Evolutionary conservation across 1,284 basidiomycete genomes (phyloP).

Genomic region (Leccinum subrobustum): DNA sequence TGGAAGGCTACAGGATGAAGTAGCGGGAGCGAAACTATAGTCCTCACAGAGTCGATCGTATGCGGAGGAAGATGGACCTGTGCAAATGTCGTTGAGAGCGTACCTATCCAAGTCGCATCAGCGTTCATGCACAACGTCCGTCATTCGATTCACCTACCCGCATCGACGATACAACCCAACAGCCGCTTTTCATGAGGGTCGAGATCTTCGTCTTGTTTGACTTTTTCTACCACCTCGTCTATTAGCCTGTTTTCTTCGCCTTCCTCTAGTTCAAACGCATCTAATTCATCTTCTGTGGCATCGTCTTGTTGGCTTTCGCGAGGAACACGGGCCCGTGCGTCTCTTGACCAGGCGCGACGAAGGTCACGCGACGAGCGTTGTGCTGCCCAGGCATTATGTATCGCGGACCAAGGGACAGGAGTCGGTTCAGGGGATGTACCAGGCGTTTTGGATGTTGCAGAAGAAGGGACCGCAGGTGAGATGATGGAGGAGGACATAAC

Average conservation of each 20-base stretch:
- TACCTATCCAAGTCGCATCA: slow-evolving; percentile 40
- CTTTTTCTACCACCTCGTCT: slow-evolving; percentile 72
- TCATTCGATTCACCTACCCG: slow-evolving; percentile 45
- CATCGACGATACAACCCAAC: slow-evolving; percentile 81
- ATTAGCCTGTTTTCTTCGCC: slow-evolving; percentile 35
- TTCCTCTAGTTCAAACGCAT: slow-evolving; percentile 33
- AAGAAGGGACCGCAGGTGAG: slow-evolving; percentile 7
- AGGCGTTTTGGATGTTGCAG: slow-evolving; percentile 29
- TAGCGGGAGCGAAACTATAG: slow-evolving; percentile 88
- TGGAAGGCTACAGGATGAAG: slow-evolving; percentile 89
- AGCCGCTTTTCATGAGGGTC: slow-evolving; percentile 77
- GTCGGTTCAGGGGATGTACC: slow-evolving; percentile 49
- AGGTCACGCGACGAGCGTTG: slow-evolving; percentile 49
- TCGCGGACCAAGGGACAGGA: slow-evolving; percentile 59
- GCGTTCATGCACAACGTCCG: neutral
- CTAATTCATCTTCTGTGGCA: slow-evolving; percentile 38
- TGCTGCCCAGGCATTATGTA: slow-evolving; percentile 61
- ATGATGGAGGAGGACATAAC: slow-evolving; percentile 47
- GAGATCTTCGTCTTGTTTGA: slow-evolving; percentile 74
- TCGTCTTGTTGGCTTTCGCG: slow-evolving; percentile 42
- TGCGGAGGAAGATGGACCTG: slow-evolving; percentile 86
- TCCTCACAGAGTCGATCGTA: slow-evolving; percentile 86
- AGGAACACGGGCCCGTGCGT: slow-evolving; percentile 42
- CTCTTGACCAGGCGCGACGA: slow-evolving; percentile 62
- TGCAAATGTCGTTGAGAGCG: slow-evolving; percentile 79